Conservation (phyloP, 2,329 filamentous ascomycete species). For the Onygenales sp. region DNA sequence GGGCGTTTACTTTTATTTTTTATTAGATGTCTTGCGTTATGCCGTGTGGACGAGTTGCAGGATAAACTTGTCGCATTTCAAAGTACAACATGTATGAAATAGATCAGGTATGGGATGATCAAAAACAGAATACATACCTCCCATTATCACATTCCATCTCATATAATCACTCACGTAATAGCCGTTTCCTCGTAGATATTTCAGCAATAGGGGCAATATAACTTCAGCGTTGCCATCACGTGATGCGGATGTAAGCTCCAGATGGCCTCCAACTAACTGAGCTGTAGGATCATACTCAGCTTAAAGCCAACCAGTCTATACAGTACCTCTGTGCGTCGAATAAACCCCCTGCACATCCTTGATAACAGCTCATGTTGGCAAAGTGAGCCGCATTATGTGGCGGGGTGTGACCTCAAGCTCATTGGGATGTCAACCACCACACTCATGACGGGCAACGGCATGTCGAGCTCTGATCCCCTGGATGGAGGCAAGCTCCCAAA, state of each 20-base stretch:
- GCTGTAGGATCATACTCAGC: no score
- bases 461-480: conserved; percentile 29
- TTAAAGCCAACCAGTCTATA: not conserved
- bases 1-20: not conserved
- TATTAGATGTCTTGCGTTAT: not conserved
- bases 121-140: no score
- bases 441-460: conserved; percentile 31
- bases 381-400: conserved; percentile 1
- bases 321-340: not conserved
- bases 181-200: no score
- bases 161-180: no score
- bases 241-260: no score
- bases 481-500: conserved; percentile 32
- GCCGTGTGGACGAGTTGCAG: not conserved
- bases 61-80: not conserved
- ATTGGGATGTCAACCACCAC: conserved; percentile 15
- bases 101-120: no score
- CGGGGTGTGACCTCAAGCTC: not conserved
- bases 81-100: not conserved
- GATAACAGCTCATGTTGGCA: not conserved
- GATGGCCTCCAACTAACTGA: no score
- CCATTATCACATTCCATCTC: no score
- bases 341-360: not conserved
- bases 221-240: no score
- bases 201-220: no score